These are phyloP conservation scores for Debaryomyces fabryi DNA, from an alignment of 1,139 yeast genomes.

Conservation along the genomic window DNA sequence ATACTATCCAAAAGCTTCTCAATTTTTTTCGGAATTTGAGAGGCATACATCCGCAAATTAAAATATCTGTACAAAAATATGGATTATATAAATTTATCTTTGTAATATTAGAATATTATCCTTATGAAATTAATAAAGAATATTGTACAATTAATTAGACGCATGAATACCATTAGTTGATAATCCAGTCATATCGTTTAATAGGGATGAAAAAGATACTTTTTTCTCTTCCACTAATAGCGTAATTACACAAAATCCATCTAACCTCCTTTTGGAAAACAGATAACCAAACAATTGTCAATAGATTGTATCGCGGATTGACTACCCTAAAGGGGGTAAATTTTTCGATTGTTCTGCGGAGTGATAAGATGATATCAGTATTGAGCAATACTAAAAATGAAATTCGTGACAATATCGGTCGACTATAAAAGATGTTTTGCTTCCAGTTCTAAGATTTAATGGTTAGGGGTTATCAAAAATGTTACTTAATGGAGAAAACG, in stretches of 20 bases:
- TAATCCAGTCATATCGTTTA: constrained; percentile 27
- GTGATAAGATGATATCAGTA: not conserved
- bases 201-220: not conserved
- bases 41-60: no score
- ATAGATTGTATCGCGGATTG: not conserved
- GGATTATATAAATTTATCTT: no score
- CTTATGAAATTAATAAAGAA: no score
- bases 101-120: no score
- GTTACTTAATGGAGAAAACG: not conserved
- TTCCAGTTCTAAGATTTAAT: not conserved
- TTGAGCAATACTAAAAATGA: not conserved
- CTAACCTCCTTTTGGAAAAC: no score
- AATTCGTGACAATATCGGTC: no score
- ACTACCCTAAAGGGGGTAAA: not conserved
- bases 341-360: not conserved
- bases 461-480: not conserved
- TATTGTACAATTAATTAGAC: constrained; percentile 51
- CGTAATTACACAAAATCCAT: no score
- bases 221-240: no score
- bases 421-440: no score
- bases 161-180: constrained; percentile 63
- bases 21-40: constrained; percentile 57
- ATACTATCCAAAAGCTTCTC: constrained; percentile 68
- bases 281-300: no score
- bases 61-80: no score